These are phyloP conservation scores for Podila horticola DNA, from an alignment of 192 early-diverging fungal genomes.

Conservation along the genomic window DNA sequence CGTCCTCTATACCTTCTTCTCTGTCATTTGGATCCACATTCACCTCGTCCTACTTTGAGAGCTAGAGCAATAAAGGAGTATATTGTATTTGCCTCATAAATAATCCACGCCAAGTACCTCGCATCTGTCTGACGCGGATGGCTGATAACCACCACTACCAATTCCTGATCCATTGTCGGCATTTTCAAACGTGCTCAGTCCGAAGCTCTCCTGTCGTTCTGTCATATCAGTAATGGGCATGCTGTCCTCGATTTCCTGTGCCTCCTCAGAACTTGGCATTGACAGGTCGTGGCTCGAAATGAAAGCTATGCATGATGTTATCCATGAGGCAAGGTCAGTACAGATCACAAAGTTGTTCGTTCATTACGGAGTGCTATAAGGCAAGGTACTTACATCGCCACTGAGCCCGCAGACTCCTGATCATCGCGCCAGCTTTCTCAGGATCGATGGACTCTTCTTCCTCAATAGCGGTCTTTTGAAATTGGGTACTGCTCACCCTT, in stretches of 20 bases:
- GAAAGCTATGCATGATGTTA: constrained; percentile 7
- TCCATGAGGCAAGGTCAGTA: neutral
- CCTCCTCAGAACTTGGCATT: neutral
- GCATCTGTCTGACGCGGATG: neutral
- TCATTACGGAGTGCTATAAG: neutral
- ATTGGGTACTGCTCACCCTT: neutral
- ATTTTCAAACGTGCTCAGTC: constrained; percentile 3
- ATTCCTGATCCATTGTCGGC: neutral
- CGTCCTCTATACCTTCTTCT: neutral
- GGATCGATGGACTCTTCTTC: constrained; percentile 24
- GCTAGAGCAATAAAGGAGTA: neutral
- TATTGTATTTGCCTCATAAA: neutral
- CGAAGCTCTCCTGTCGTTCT: neutral
- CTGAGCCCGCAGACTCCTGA: constrained; percentile 25
- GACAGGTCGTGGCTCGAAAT: constrained; percentile 31
- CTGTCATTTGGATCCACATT: too few relatives aligned
- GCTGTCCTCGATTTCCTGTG: constrained; percentile 5
- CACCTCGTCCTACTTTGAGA: too few relatives aligned
- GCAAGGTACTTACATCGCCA: constrained; percentile 38
- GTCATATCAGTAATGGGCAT: too few relatives aligned
- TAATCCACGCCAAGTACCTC: constrained; percentile 21
- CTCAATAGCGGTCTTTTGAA: constrained; percentile 11
- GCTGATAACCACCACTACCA: neutral
- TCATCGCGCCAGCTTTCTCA: constrained; percentile 12
- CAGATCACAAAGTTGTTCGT: neutral